phyloP scores from a whole-genome alignment of 495 filamentous ascomycete species.

The Xanthoparmelia taractica region DNA sequence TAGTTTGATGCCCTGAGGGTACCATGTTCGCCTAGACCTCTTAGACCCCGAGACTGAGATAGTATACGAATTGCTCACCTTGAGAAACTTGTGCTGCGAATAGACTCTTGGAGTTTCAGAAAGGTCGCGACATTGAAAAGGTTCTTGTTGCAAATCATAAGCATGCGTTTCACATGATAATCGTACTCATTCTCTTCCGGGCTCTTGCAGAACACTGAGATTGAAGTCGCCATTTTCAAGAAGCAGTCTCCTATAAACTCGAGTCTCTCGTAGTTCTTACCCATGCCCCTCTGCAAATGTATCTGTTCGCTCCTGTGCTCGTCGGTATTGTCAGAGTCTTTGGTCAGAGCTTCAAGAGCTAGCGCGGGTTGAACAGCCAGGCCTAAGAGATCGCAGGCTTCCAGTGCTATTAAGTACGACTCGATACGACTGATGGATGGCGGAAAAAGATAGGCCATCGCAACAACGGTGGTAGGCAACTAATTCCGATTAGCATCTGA shows the following conservation, averaged over 20 bases:
- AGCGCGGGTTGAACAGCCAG: constrained; percentile 56
- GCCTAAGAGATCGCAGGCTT: constrained; percentile 54
- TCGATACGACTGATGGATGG: constrained; percentile 79
- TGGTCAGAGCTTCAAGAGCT: constrained; percentile 86
- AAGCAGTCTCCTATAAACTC: constrained; percentile 94
- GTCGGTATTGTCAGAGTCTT: constrained; percentile 85
- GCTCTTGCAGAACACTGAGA: constrained; percentile 66
- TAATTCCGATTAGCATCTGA: constrained; percentile 32
- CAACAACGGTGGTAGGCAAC: constrained; percentile 57
- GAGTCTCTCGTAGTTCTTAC: constrained; percentile 90
- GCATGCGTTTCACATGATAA: constrained; percentile 85
- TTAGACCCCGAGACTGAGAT: not conserved
- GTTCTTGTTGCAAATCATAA: constrained; percentile 86
- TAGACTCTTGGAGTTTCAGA: constrained; percentile 63
- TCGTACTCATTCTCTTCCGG: constrained; percentile 78
- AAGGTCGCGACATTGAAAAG: constrained; percentile 67
- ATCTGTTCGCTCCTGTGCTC: constrained; percentile 64
- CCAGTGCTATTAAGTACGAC: constrained; percentile 69
- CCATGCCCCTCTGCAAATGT: constrained; percentile 82
- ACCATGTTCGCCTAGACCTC: constrained; percentile 58
- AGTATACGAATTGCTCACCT: constrained; percentile 36
- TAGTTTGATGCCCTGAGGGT: constrained; percentile 65
- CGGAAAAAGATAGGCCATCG: constrained; percentile 66
- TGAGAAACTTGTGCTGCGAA: constrained; percentile 76
- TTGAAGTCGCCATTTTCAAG: constrained; percentile 91